Conservation (phyloP, 2,329 filamentous ascomycete genomes). For the Talaromyces sp. region DNA sequence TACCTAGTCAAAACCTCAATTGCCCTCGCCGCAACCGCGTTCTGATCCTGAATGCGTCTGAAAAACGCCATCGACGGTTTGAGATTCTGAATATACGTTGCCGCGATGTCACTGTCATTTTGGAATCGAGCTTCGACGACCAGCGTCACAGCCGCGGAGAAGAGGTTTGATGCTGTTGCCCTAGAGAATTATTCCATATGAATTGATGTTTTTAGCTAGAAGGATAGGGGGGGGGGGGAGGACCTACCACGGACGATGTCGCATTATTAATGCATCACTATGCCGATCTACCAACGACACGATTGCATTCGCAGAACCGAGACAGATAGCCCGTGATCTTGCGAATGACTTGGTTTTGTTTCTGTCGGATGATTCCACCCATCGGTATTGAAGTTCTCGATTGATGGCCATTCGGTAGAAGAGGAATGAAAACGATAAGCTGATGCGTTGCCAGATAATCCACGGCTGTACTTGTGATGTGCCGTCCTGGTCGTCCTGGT, state of each 20-base stretch:
- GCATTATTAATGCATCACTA: not conserved
- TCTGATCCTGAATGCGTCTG: not conserved
- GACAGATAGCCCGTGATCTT: not conserved
- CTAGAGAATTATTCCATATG: not conserved
- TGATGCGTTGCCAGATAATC: not conserved
- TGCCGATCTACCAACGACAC: not conserved
- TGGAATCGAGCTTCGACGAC: not conserved
- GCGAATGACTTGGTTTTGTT: not conserved
- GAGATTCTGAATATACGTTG: not conserved
- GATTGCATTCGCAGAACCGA: not conserved
- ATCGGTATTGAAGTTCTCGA: not conserved
- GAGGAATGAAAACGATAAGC: not conserved
- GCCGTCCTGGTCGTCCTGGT: too few relatives aligned
- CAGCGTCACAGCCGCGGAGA: not conserved
- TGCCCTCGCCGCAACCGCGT: not conserved
- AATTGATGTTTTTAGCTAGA: not conserved
- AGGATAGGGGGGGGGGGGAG: not conserved
- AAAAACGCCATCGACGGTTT: not conserved
- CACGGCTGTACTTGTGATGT: too few relatives aligned
- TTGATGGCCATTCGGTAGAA: not conserved
- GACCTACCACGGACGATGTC: not conserved
- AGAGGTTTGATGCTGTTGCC: not conserved
- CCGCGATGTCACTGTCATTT: not conserved
- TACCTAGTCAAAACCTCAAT: not conserved
- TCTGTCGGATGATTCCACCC: not conserved